Conservation (phyloP, 1,284 basidiomycete genomes). For the Rhodotorula sp. region DNA sequence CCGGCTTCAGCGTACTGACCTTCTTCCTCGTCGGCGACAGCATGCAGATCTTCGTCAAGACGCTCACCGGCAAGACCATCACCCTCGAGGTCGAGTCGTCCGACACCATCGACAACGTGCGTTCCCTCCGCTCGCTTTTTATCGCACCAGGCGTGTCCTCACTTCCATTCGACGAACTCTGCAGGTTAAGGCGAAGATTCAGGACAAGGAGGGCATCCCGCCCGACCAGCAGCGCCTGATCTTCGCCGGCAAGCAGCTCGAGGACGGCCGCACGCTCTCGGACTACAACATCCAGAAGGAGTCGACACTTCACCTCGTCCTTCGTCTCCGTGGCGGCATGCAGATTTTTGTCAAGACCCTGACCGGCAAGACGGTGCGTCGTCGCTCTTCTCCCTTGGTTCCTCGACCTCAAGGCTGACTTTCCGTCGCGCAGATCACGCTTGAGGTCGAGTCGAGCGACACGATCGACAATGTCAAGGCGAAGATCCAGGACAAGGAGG, state of each 20-base stretch:
- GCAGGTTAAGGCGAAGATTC: constrained; percentile 55
- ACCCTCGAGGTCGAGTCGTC: constrained; percentile 57
- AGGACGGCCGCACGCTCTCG: constrained; percentile 54
- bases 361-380: not conserved
- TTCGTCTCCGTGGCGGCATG: constrained; percentile 78
- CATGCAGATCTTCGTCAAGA: constrained; percentile 62
- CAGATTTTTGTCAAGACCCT: constrained; percentile 59
- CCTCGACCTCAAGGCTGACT: not conserved
- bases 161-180: too few relatives aligned
- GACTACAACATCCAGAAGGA: constrained; percentile 54
- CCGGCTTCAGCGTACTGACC: not conserved
- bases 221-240: constrained; percentile 56
- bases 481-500: constrained; percentile 62
- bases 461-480: constrained; percentile 72
- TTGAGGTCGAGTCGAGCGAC: constrained; percentile 83
- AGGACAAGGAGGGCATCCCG: constrained; percentile 47
- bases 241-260: constrained; percentile 56
- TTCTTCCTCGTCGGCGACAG: not conserved
- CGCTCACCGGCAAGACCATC: constrained; percentile 53
- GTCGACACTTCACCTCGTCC: constrained; percentile 79
- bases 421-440: constrained; percentile 54
- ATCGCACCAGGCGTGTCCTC: too few relatives aligned
- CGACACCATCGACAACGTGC: constrained; percentile 58
- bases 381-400: not conserved
- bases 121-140: not conserved